Percentiles rank a stretch among this genome's conserved stretches.
Conservation (phyloP, 805 yeast genomes). For the Spathaspora passalidarum region DNA sequence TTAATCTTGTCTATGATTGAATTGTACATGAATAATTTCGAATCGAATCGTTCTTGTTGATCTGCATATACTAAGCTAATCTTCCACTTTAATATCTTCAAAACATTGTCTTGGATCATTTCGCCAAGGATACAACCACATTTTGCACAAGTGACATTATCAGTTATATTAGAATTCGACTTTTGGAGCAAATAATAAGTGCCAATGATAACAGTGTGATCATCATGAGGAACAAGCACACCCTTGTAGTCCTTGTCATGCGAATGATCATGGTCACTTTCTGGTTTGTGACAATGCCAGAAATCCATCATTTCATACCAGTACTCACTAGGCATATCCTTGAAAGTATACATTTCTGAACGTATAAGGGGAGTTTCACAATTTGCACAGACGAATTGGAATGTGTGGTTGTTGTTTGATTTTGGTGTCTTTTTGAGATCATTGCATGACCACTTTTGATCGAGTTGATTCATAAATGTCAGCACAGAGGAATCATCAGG, state of each 20-base stretch:
- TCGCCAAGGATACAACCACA: conserved; percentile 45
- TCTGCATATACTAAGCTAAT: conserved; percentile 26
- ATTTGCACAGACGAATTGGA: conserved; percentile 25
- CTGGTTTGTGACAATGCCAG: conserved; percentile 95
- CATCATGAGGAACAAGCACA: conserved; percentile 41
- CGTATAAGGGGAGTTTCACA: conserved; percentile 30
- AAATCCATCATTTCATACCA: conserved; percentile 97
- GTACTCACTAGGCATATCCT: conserved; percentile 82
- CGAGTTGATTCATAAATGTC: conserved; percentile 3
- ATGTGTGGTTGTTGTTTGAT: conserved; percentile 16
- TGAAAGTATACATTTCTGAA: conserved; percentile 32
- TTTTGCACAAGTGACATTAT: conserved; percentile 24
- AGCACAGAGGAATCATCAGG: not conserved
- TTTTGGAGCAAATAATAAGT: conserved; percentile 50
- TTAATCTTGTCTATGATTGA: conserved; percentile 40
- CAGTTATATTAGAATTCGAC: conserved; percentile 6
- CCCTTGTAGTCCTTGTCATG: conserved; percentile 34
- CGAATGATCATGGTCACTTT: conserved; percentile 15
- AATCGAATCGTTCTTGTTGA: conserved; percentile 25
- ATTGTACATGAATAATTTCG: conserved; percentile 35
- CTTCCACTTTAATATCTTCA: conserved; percentile 56
- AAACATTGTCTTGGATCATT: conserved; percentile 14
- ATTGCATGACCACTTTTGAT: conserved; percentile 41
- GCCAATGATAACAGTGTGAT: conserved; percentile 47
- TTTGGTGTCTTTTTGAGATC: conserved; percentile 38